phyloP scores from a whole-genome alignment of 768 basidiomycete genomes.

The Lepiota venenata region DNA sequence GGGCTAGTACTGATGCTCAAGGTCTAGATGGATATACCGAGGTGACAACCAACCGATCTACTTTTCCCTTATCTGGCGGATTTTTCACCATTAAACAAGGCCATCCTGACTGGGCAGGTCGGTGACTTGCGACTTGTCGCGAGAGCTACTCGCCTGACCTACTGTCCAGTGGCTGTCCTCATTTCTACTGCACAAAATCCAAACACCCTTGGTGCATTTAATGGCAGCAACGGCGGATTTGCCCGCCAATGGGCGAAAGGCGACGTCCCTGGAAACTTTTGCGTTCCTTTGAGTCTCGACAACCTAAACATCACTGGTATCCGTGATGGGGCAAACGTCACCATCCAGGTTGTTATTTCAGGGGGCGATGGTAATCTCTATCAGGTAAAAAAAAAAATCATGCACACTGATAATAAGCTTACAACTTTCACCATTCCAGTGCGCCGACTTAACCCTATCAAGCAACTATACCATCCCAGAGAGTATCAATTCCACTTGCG shows the following conservation, averaged over 20 bases:
- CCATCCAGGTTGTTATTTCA: constrained; percentile 16
- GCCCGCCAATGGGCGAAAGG: constrained; percentile 9
- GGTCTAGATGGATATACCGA: constrained; percentile 56
- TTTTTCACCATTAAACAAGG: constrained; percentile 57
- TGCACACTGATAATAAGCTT: neutral
- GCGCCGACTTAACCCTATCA: constrained; percentile 12
- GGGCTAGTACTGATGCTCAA: neutral
- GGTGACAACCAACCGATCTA: constrained; percentile 51
- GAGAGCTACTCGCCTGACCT: neutral
- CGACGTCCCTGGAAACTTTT: constrained; percentile 13
- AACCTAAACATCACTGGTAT: constrained; percentile 13
- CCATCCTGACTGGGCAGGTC: constrained; percentile 54
- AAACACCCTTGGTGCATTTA: constrained; percentile 52
- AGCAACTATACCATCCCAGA: constrained; percentile 9
- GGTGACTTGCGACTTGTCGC: constrained; percentile 15
- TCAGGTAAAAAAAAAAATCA: constrained; percentile 3
- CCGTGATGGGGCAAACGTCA: constrained; percentile 16
- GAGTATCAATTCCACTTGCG: constrained; percentile 3
- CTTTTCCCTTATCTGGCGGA: constrained; percentile 64
- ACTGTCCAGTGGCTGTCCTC: constrained; percentile 34
- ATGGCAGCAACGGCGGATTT: constrained; percentile 18
- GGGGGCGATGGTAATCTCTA: constrained; percentile 16
- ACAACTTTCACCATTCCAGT: constrained; percentile 1
- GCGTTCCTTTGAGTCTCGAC: constrained; percentile 14
- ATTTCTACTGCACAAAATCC: constrained; percentile 51